These are phyloP conservation scores for Osmozyma mogii DNA, from an alignment of 805 yeast genomes.

Conservation along the genomic window DNA sequence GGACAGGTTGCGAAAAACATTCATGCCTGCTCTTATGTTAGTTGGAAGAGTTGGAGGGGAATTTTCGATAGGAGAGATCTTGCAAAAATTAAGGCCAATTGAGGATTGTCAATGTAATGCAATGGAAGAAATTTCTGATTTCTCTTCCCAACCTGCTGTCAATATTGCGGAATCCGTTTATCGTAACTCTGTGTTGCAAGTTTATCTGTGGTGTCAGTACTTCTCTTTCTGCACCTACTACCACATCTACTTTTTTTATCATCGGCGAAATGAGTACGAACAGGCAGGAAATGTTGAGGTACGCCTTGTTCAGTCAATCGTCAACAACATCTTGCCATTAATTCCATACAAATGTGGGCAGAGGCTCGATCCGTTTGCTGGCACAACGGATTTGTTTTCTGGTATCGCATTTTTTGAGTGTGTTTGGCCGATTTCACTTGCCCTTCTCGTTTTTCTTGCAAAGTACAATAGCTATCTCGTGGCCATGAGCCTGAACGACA, in stretches of 20 bases:
- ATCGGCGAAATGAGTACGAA: background rate
- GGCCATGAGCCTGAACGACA: too few relatives aligned
- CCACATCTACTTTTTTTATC: conserved; percentile 1
- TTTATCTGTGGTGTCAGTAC: background rate
- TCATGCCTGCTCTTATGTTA: too few relatives aligned
- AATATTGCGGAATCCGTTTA: background rate
- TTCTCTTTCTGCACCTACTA: background rate
- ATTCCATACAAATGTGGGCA: background rate
- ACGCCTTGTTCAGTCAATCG: background rate
- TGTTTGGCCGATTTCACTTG: background rate
- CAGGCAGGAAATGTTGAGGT: background rate
- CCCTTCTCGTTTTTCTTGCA: too few relatives aligned
- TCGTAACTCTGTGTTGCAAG: background rate
- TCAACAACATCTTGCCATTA: background rate
- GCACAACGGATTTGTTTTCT: conserved; percentile 1
- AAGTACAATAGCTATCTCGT: too few relatives aligned
- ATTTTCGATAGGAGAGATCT: too few relatives aligned
- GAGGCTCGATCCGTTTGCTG: background rate
- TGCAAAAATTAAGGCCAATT: too few relatives aligned
- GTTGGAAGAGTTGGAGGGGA: too few relatives aligned
- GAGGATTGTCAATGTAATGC: too few relatives aligned
- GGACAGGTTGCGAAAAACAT: too few relatives aligned
- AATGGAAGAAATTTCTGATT: too few relatives aligned
- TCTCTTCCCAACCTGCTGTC: background rate
- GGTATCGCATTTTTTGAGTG: background rate